Evolutionary conservation across 2,329 filamentous ascomycete species (phyloP), one percentile per base, ranked within the genome.

Genomic region (Ophiosphaerella herpotricha): DNA sequence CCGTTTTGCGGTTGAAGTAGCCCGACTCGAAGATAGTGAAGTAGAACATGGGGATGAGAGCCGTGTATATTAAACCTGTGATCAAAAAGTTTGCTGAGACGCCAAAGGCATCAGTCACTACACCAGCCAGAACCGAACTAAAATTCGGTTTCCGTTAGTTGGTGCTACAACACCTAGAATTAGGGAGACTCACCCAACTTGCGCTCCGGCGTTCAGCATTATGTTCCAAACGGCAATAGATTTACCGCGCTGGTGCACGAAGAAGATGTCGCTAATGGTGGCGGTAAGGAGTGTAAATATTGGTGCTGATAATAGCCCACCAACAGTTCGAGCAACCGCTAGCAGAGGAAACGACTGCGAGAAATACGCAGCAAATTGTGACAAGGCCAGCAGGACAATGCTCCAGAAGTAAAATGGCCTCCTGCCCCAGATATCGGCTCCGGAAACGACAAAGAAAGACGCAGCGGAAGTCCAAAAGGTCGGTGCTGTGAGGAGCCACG

Each of bases 151-250:
- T 16, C 23, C 32, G 42, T 50, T 18, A 48, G 49, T 29, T 31
- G 21, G 14, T 39, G 16, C 13, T 14, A 7, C 26, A 23, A 23
- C 48, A 5, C 8, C 21, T 24, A 6, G 16, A 13, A 13, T 31
- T 39, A 13, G 4, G 3, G 31, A 21, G 9, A 47, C 48, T 43
- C 29, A 55, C 48, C 54, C 54, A 26, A 57, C 33, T 45, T 55
- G 54, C 26, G 45, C 52, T 24, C 54, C 52, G 34, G 47, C 48
- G 31, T 52, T 55, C 4, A 57, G 32, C 48, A 54, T 42, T 3
- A 57, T 39, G 32, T 55, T 55, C 52, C 54, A 57, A 8, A 57
- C 37, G 21, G 54, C 54, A 16, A 57, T 54, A 9, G 48, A 48
- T 42, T 47, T 42, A 32, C 54, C 54, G 29, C 54, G 46, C 29